Base-by-base conservation (phyloP, 495 filamentous ascomycete genomes). In the Glonium stellatum region DNA sequence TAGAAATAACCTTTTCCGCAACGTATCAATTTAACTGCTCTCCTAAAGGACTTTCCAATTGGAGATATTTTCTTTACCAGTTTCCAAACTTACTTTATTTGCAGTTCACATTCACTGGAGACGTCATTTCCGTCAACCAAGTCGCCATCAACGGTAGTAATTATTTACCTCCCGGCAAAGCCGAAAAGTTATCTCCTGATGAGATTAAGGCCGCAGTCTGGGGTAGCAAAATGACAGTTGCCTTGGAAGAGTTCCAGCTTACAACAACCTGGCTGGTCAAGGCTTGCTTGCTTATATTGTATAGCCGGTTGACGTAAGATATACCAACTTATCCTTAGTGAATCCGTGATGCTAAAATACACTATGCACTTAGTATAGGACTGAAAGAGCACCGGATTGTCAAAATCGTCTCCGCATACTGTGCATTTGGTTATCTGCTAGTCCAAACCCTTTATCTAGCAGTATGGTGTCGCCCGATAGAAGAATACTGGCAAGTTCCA, bases 391-490 rank as follows among this genome's bases (percentile, higher is more conserved):
- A 79, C 47, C 60, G 74, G 23, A 62, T 71, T 5, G 78, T 87
- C 50, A 81, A 80, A 52, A 66, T 78, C 12, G 72, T 84, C 1
- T 71, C 71, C 0, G 75, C 60, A 0, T 87, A 84, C 59, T 76
- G 81, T 12, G 75, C 71, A 1, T 23, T 82, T 6, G 76, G 76
- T 15, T 85, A 81, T 55, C 64, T 83, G 25, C 62, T 84, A 1
- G 82, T 84, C 66, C 78, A 84, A 66, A 68, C 82, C 36, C 72
- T 83, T 35, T 86, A 82, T 63, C 78, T 85, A 49, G 80, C 68
- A 13, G 75, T 84, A 10, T 86, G 82, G 75, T 87, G 84, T 35
- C 70, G 73, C 39, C 84, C 84, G 6, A 82, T 87, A 57, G 65
- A 66, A 11, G 68, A 82, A 53, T 86, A 87, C 64, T 85, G 80